A percentile compares a stretch with the other conserved stretches of the same genome.
Conservation (phyloP, 768 basidiomycete genomes). For the Favolaschia claudopus region DNA sequence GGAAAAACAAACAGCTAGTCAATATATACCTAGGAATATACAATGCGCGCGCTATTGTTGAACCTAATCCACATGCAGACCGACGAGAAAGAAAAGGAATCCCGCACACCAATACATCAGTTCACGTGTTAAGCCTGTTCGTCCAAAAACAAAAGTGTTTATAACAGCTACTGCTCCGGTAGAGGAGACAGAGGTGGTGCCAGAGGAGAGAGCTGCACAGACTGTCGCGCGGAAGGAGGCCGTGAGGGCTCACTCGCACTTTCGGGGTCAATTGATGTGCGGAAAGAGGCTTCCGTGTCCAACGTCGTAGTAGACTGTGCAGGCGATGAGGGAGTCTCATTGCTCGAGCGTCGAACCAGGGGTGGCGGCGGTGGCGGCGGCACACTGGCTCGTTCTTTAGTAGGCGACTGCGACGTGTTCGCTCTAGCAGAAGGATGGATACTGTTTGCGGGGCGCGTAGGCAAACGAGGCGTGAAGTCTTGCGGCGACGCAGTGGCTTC, state of each 20-base stretch:
- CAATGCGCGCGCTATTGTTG: slow-evolving; percentile 8
- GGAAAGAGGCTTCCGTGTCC: slow-evolving; percentile 21
- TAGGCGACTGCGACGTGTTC: slow-evolving; percentile 55
- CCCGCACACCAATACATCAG: slow-evolving; percentile 18
- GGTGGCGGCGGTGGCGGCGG: slow-evolving; percentile 25
- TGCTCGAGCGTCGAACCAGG: slow-evolving; percentile 30
- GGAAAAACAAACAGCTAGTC: background rate
- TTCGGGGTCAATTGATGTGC: slow-evolving; percentile 20
- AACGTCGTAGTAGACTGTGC: slow-evolving; percentile 21
- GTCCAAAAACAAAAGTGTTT: slow-evolving; percentile 23
- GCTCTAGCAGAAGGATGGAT: slow-evolving; percentile 80
- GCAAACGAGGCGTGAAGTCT: slow-evolving; percentile 79
- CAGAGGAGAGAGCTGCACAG: slow-evolving; percentile 19
- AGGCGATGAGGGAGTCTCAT: slow-evolving; percentile 21
- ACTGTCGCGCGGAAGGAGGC: slow-evolving; percentile 21
- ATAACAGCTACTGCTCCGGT: slow-evolving; percentile 11
- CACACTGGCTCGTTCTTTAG: slow-evolving; percentile 38
- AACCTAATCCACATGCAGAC: slow-evolving; percentile 19
- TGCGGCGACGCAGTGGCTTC: slow-evolving; percentile 46
- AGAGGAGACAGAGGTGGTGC: slow-evolving; percentile 8
- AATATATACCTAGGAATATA: slow-evolving; percentile 21
- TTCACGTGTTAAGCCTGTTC: slow-evolving; percentile 19
- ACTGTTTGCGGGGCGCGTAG: slow-evolving; percentile 71
- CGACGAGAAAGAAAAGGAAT: slow-evolving; percentile 7
- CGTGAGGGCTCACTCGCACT: slow-evolving; percentile 20